Conservation (phyloP, 805 yeast genomes). For the Hermanozyma aechmeae region DNA sequence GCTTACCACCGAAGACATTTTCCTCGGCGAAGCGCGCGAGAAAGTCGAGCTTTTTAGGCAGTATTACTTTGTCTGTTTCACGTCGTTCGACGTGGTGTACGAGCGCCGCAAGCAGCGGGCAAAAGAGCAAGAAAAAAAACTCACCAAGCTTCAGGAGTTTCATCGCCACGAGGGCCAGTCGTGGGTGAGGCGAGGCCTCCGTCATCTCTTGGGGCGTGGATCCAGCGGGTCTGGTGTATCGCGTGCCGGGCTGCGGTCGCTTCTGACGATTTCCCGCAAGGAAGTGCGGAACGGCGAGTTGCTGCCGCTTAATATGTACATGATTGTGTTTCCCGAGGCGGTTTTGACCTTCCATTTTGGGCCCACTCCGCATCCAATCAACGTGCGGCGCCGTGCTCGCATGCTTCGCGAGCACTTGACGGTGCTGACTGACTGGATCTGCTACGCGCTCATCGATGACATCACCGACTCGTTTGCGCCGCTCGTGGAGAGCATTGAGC, state of each 20-base stretch:
- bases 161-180: not conserved
- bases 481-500: conserved; percentile 87
- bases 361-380: conserved; percentile 93
- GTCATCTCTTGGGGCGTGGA: not conserved
- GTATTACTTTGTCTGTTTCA: conserved; percentile 85
- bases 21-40: conserved; percentile 88
- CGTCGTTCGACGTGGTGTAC: conserved; percentile 53
- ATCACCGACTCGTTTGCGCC: conserved; percentile 98
- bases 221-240: not conserved
- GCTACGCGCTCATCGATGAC: conserved; percentile 93
- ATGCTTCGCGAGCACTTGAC: conserved; percentile 78
- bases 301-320: conserved; percentile 86
- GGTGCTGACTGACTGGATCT: conserved; percentile 93
- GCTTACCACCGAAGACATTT: conserved; percentile 89
- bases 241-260: not conserved
- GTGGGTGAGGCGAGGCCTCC: not conserved
- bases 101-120: conserved; percentile 51
- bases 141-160: conserved; percentile 26
- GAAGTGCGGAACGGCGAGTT: conserved; percentile 47
- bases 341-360: conserved; percentile 90
- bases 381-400: conserved; percentile 89
- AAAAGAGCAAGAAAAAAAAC: conserved; percentile 34
- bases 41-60: conserved; percentile 88
- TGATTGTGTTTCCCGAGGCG: conserved; percentile 84
- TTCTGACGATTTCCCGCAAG: no score